Base-by-base conservation (phyloP, 129 eudicot species). In the Arctium lappa region DNA sequence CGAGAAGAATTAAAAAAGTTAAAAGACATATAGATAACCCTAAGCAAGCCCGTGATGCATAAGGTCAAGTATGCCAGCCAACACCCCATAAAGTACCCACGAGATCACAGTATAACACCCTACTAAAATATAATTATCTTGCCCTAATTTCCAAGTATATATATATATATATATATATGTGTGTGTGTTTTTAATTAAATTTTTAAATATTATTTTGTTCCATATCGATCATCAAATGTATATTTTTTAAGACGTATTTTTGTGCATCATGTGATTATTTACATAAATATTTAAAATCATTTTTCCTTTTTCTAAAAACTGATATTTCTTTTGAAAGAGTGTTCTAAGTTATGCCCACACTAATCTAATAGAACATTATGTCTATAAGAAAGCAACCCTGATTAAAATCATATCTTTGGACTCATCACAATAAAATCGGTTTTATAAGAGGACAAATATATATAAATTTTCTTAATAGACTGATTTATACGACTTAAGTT, bases 41-140 rank as follows among this genome's bases (percentile, higher is more conserved):
- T 69, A 84, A 39, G 84, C 73, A 32, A 81, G 56, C 78, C 88
- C 90, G 87, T 85, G 88, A 88, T 82, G 83, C 70, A 79, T 69
- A 88, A 78, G 62, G 82, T 79, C 87, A 88, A 79, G 33, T 46
- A 44, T 46, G 84, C 86, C 88, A 81, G 69, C 81, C 63, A 66
- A 37, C 66, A 42, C 53, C 31, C 40, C 78, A 37, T 46, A 13
- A 68, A 76, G 78, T 60, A 68, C 81, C 81, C 88, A 74, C 88
- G 78, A 76, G 79, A 56, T 71, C 83, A 60, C 46, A 22, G 46
- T 30, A 18, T 79, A n/a, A 72, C 18, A 44, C 32, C 6, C 72
- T 76, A 84, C 31, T 62, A 38, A 32, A 22, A 31, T 40, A 31
- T 40, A 2, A 8, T 7, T 6, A 12, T 30, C 22, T 42, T 7